Percentiles rank a stretch among this genome's conserved stretches.
phyloP scores from a whole-genome alignment of 2,329 filamentous ascomycete species.

The Fusarium palustre region DNA sequence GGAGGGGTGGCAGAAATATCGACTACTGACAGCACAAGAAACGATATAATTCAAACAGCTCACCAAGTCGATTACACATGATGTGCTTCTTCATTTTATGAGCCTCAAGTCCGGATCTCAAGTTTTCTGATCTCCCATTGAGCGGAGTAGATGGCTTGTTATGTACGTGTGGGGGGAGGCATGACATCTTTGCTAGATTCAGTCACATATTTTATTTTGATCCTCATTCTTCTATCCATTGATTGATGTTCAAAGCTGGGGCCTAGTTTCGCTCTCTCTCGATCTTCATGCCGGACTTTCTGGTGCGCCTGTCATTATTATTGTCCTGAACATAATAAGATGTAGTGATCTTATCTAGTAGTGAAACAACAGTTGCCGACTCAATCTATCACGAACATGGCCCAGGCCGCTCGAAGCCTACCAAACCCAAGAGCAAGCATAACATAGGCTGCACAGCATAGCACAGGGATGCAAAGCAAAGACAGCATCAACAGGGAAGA shows the following conservation, averaged over 20 bases:
- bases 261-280: constrained; percentile 19
- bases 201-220: not conserved
- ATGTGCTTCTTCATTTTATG: not conserved
- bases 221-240: not conserved
- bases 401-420: constrained; percentile 21
- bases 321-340: constrained; percentile 19
- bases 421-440: constrained; percentile 30
- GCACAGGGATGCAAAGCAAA: constrained; percentile 19
- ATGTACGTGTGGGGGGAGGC: constrained; percentile 25
- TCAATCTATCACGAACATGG: constrained; percentile 37
- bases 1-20: constrained; percentile 18
- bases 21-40: not conserved
- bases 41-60: not conserved
- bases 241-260: constrained; percentile 10
- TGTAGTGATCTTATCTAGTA: constrained; percentile 24
- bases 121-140: not conserved
- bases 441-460: constrained; percentile 19
- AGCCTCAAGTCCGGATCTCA: not conserved
- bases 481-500: constrained; percentile 17
- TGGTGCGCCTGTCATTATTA: constrained; percentile 3
- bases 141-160: constrained; percentile 22
- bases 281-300: constrained; percentile 7
- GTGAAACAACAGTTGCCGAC: constrained; percentile 33
- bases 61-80: too few relatives aligned
- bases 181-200: constrained; percentile 20